Conservation (phyloP, 441 rosid species). For the Manihot esculenta region DNA sequence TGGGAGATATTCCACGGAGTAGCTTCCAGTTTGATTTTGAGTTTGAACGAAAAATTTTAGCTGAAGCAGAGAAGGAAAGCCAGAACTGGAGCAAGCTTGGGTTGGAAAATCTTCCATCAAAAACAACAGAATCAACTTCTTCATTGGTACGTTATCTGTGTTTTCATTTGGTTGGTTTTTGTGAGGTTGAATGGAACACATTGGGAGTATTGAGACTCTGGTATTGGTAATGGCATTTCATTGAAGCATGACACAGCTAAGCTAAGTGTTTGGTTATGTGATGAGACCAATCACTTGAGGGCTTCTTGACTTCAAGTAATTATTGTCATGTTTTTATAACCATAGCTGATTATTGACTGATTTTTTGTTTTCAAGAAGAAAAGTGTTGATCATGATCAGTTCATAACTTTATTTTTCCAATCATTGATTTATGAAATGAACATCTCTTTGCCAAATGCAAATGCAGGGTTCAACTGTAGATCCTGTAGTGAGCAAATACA, state of each 20-base stretch:
- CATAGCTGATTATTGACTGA: background rate
- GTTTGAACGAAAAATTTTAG: constrained; percentile 65
- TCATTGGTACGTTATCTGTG: constrained; percentile 41
- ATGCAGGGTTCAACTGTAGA: constrained; percentile 56
- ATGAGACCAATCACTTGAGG: background rate
- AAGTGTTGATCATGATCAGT: background rate
- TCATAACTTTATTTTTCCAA: background rate
- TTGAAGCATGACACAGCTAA: background rate
- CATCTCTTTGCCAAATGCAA: background rate
- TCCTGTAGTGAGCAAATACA: constrained; percentile 68
- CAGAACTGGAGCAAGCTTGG: constrained; percentile 75
- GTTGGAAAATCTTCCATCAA: constrained; percentile 58
- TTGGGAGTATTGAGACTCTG: background rate
- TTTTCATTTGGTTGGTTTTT: background rate
- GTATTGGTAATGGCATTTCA: background rate
- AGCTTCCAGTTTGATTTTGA: constrained; percentile 81
- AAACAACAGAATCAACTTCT: constrained; percentile 45
- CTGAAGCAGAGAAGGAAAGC: constrained; percentile 71
- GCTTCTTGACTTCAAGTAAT: background rate
- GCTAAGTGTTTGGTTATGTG: background rate
- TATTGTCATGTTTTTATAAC: background rate
- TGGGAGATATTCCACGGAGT: constrained; percentile 77
- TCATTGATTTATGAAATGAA: background rate
- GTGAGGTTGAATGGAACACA: background rate
- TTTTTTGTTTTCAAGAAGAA: background rate